A percentile compares a stretch with the other conserved stretches of the same genome.
Evolutionary conservation across 2,329 filamentous ascomycete species (phyloP).

Genomic region (Boeremia lycopersici): DNA sequence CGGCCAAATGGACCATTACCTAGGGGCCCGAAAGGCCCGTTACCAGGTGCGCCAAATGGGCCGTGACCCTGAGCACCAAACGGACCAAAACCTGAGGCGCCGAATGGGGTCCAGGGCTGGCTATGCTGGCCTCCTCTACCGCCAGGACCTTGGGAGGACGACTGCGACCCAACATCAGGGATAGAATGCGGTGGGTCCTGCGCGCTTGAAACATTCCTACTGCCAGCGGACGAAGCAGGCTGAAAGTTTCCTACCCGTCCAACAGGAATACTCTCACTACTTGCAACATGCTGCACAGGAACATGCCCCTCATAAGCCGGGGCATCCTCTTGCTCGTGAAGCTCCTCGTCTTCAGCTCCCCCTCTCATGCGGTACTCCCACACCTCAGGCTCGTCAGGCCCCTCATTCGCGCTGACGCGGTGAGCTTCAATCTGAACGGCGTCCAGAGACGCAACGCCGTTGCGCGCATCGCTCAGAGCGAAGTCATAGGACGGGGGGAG

Average conservation of each 20-base stretch:
- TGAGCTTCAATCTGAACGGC: conserved; percentile 37
- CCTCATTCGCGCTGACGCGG: conserved; percentile 30
- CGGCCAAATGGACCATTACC: conserved; percentile 13
- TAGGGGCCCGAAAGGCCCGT: conserved; percentile 14
- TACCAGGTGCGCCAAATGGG: conserved; percentile 16
- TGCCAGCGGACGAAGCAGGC: background rate
- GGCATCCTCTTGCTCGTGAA: conserved; percentile 24
- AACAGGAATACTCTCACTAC: conserved; percentile 30
- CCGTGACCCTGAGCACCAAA: conserved; percentile 17
- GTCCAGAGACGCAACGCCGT: conserved; percentile 32
- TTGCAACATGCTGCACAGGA: conserved; percentile 33
- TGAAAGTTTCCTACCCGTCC: conserved; percentile 18
- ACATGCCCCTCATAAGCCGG: conserved; percentile 29
- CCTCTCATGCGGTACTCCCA: conserved; percentile 34
- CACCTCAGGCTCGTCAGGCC: conserved; percentile 29
- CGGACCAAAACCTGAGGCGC: conserved; percentile 10
- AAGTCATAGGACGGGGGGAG: conserved; percentile 47
- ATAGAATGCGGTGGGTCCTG: conserved; percentile 38
- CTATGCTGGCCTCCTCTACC: conserved; percentile 5
- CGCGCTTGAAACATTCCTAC: background rate
- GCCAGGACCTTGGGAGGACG: background rate
- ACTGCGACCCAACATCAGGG: conserved; percentile 8
- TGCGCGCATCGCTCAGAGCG: conserved; percentile 38
- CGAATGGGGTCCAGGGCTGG: conserved; percentile 25
- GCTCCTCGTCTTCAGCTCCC: conserved; percentile 22